Evolutionary conservation across 164 flowering plant genomes (phyloP).

Genomic region (Annona cherimola): DNA sequence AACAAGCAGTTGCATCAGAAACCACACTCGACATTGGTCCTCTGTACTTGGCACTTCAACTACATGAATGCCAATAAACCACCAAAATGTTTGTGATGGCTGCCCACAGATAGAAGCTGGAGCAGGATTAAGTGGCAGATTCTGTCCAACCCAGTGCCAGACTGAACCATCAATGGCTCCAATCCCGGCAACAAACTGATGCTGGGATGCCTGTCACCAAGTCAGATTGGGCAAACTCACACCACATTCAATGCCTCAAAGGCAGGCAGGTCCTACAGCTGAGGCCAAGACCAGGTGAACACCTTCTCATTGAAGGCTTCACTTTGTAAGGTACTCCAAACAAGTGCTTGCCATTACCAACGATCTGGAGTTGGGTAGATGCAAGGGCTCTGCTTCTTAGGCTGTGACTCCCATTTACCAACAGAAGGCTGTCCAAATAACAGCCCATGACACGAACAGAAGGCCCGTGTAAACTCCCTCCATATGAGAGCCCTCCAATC

Average conservation of each 20-base stretch:
- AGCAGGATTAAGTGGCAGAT: conserved; percentile 69
- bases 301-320: conserved; percentile 28
- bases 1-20: too few relatives aligned
- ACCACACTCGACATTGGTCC: too few relatives aligned
- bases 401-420: not conserved
- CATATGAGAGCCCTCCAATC: not conserved
- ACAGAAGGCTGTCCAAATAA: not conserved
- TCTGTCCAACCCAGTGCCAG: conserved; percentile 63
- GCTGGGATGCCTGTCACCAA: conserved; percentile 59
- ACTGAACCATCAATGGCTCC: conserved; percentile 72
- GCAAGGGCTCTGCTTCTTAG: not conserved
- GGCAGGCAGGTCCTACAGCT: not conserved
- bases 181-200: conserved; percentile 60
- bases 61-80: conserved; percentile 21
- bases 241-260: not conserved
- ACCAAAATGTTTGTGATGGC: conserved; percentile 30
- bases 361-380: not conserved
- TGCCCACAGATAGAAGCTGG: conserved; percentile 74
- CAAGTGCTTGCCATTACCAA: not conserved
- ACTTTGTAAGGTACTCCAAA: not conserved
- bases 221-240: not conserved
- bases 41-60: too few relatives aligned
- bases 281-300: conserved; percentile 62
- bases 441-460: not conserved
- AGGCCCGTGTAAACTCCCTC: not conserved